A percentile compares a stretch with the other conserved stretches of the same genome.
These are phyloP conservation scores for Axilococcus clingmanii DNA, from an alignment of 139 green algal species.

Conservation along the genomic window DNA sequence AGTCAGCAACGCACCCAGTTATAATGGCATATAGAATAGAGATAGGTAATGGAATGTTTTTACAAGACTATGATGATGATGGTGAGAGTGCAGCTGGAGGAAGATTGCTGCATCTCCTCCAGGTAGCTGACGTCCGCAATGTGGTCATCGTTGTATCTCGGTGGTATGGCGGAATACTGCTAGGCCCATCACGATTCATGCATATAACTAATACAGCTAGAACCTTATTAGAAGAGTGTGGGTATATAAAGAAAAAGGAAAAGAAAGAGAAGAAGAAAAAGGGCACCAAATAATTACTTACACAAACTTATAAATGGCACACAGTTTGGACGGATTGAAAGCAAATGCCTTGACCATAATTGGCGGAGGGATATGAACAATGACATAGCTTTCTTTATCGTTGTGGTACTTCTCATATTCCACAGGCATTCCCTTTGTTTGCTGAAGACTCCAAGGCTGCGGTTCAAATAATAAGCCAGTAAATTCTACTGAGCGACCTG, in stretches of 20 bases:
- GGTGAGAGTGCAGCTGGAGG: slow-evolving; percentile 70
- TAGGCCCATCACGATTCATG: slow-evolving; percentile 67
- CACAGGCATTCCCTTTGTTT: slow-evolving; percentile 24
- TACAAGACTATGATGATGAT: slow-evolving; percentile 79
- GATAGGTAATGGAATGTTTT: slow-evolving; percentile 20
- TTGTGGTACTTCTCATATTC: slow-evolving; percentile 20
- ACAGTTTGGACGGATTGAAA: slow-evolving; percentile 5
- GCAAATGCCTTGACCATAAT: slow-evolving; percentile 30
- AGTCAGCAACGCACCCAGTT: slow-evolving; percentile 75
- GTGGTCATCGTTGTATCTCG: slow-evolving; percentile 67
- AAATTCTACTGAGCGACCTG: slow-evolving; percentile 11
- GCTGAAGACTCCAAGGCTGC: slow-evolving; percentile 23
- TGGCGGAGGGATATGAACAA: slow-evolving; percentile 27
- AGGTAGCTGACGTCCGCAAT: slow-evolving; percentile 32
- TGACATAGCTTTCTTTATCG: slow-evolving; percentile 14
- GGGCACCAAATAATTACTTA: not conserved
- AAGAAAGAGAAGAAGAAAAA: not conserved
- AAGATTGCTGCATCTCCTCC: slow-evolving; percentile 71
- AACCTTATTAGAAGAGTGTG: slow-evolving; percentile 44
- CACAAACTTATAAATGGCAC: slow-evolving; percentile 10
- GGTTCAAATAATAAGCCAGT: slow-evolving; percentile 29
- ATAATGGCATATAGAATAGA: slow-evolving; percentile 75
- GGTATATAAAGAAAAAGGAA: not conserved
- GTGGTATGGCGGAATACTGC: slow-evolving; percentile 69
- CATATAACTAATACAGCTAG: slow-evolving; percentile 80